Percentiles rank a stretch among this genome's conserved stretches.
phyloP scores from a whole-genome alignment of 305 asterid genomes.

The Fraxinus baroniana region DNA sequence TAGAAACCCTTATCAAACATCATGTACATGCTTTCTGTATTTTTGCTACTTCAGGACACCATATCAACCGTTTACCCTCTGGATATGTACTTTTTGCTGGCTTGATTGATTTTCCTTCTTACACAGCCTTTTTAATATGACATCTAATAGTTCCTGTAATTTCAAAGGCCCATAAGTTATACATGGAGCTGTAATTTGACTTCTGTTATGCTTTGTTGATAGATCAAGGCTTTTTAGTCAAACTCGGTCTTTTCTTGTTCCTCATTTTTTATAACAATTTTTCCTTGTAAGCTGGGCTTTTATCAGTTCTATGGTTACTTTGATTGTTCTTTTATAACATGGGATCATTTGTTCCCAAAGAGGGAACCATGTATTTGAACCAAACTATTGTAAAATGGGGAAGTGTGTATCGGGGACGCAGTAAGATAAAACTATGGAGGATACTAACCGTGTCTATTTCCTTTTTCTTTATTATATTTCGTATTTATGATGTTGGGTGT shows the following conservation, averaged over 20 bases:
- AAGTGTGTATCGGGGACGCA: background rate
- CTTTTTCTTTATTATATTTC: background rate
- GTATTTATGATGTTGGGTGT: background rate
- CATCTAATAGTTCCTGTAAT: background rate
- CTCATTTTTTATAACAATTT: background rate
- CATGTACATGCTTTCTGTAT: background rate
- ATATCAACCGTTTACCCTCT: background rate
- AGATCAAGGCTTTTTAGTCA: background rate
- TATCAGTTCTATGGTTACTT: background rate
- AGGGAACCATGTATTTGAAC: background rate
- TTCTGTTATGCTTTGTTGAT: background rate
- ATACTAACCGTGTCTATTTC: background rate
- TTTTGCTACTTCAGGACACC: background rate
- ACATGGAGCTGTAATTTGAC: background rate
- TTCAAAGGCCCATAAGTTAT: background rate
- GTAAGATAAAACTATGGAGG: background rate
- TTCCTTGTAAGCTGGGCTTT: background rate
- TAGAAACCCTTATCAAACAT: background rate
- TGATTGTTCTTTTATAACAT: background rate
- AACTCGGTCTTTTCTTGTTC: background rate
- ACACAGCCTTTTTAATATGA: background rate
- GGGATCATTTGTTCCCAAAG: background rate
- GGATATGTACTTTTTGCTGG: background rate
- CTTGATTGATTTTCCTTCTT: background rate
- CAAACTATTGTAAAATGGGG: background rate